phyloP scores from a whole-genome alignment of 495 filamentous ascomycete genomes.

The Hypoxylon rickii region DNA sequence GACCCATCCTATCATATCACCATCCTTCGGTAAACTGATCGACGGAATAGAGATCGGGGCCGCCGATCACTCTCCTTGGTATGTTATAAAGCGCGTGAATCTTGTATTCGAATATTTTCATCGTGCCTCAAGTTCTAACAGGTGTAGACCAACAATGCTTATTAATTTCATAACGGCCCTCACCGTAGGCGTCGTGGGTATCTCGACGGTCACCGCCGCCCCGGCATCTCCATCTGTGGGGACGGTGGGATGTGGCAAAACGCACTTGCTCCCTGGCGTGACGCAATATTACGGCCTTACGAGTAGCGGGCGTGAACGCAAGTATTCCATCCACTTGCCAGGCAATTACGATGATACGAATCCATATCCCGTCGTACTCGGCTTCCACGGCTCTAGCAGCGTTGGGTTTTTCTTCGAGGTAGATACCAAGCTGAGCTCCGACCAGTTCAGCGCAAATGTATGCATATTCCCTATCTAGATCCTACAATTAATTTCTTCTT shows the following conservation, averaged over 20 bases:
- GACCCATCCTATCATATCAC: neutral
- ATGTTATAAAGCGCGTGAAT: neutral
- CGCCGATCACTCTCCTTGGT: neutral
- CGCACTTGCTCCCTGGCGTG: slow-evolving; percentile 22
- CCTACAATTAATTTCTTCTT: neutral
- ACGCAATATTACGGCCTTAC: slow-evolving; percentile 29
- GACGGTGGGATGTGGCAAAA: slow-evolving; percentile 32
- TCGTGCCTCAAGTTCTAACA: too few species aligned
- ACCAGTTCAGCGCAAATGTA: slow-evolving; percentile 33
- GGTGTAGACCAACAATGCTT: slow-evolving; percentile 25
- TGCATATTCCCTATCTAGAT: neutral
- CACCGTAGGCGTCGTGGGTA: slow-evolving; percentile 2
- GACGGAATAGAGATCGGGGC: neutral
- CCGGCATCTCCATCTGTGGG: slow-evolving; percentile 10
- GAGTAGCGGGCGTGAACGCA: slow-evolving; percentile 33
- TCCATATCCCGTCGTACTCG: slow-evolving; percentile 36
- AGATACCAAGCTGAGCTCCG: slow-evolving; percentile 36
- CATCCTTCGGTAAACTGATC: neutral
- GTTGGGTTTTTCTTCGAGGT: slow-evolving; percentile 41
- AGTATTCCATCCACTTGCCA: slow-evolving; percentile 37
- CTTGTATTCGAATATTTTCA: too few species aligned
- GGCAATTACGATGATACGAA: slow-evolving; percentile 27
- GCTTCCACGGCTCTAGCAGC: slow-evolving; percentile 40
- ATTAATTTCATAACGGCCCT: slow-evolving; percentile 8
- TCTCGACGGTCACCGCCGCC: neutral